These are phyloP conservation scores for Limonomyces culmigenus DNA, from an alignment of 1,284 basidiomycete genomes.

Conservation along the genomic window DNA sequence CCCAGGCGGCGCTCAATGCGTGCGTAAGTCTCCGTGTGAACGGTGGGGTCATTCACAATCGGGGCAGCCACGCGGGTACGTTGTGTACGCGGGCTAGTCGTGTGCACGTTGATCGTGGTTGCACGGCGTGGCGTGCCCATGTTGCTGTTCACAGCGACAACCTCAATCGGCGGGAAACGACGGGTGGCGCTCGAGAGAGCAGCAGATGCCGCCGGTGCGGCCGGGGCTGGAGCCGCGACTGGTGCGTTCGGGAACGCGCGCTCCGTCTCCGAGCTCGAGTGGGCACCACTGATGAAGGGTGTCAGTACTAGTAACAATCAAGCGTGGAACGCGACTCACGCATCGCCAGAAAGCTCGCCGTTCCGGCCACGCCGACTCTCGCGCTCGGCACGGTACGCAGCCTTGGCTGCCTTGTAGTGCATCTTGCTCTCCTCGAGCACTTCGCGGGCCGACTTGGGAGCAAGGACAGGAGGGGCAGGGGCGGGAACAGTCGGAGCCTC, in stretches of 20 bases:
- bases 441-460: constrained; percentile 21
- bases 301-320: background rate
- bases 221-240: background rate
- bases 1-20: background rate
- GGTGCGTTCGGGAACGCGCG: background rate
- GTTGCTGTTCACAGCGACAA: background rate
- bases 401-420: constrained; percentile 50
- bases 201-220: background rate
- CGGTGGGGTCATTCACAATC: background rate
- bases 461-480: constrained; percentile 8
- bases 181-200: background rate
- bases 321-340: constrained; percentile 11
- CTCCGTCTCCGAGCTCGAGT: background rate
- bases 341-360: constrained; percentile 16
- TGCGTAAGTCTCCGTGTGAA: background rate
- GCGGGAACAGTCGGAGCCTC: constrained; percentile 11
- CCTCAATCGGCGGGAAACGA: background rate
- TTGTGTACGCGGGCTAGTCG: no score
- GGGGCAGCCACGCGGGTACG: background rate
- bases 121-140: background rate
- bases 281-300: background rate
- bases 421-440: constrained; percentile 51
- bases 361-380: constrained; percentile 30
- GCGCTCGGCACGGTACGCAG: constrained; percentile 39
- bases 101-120: background rate